These are phyloP conservation scores for Simplicillium aogashimaense DNA, from an alignment of 2,329 filamentous ascomycete species.

Conservation along the genomic window DNA sequence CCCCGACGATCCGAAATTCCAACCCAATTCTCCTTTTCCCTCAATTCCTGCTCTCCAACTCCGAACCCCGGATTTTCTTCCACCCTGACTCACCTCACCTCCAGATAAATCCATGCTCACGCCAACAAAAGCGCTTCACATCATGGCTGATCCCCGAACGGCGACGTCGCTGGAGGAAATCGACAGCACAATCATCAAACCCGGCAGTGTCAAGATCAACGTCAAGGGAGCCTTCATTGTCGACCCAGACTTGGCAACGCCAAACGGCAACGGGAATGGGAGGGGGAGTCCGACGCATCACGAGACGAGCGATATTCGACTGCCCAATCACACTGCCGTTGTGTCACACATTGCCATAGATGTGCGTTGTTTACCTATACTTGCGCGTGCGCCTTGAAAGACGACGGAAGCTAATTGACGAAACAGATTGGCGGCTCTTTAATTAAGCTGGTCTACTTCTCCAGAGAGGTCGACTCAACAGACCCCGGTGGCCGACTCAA, in stretches of 20 bases:
- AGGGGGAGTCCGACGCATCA: slow-evolving; percentile 38
- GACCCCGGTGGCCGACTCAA: slow-evolving; percentile 84
- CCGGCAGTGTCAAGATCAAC: slow-evolving; percentile 81
- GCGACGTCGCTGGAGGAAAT: slow-evolving; percentile 46
- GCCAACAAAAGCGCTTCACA: too few species aligned
- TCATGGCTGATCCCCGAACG: slow-evolving; percentile 7
- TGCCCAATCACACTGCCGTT: slow-evolving; percentile 89
- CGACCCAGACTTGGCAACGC: slow-evolving; percentile 59
- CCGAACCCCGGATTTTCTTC: too few species aligned
- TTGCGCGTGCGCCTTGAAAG: slow-evolving; percentile 6
- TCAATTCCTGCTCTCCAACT: too few species aligned
- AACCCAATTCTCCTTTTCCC: too few species aligned
- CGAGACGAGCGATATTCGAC: slow-evolving; percentile 86
- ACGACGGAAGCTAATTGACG: slow-evolving; percentile 1
- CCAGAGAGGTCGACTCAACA: slow-evolving; percentile 68
- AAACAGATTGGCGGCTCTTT: slow-evolving; percentile 84
- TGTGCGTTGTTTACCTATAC: slow-evolving; percentile 42
- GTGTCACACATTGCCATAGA: slow-evolving; percentile 97
- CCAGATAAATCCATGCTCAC: too few species aligned
- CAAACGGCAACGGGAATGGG: slow-evolving; percentile 27
- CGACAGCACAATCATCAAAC: slow-evolving; percentile 50
- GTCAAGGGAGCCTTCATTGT: slow-evolving; percentile 95
- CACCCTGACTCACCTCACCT: too few species aligned
- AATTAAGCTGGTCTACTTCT: slow-evolving; percentile 96
- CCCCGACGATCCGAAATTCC: too few species aligned